phyloP scores from a whole-genome alignment of 2,329 filamentous ascomycete species.

The Cordyceps cicadae region DNA sequence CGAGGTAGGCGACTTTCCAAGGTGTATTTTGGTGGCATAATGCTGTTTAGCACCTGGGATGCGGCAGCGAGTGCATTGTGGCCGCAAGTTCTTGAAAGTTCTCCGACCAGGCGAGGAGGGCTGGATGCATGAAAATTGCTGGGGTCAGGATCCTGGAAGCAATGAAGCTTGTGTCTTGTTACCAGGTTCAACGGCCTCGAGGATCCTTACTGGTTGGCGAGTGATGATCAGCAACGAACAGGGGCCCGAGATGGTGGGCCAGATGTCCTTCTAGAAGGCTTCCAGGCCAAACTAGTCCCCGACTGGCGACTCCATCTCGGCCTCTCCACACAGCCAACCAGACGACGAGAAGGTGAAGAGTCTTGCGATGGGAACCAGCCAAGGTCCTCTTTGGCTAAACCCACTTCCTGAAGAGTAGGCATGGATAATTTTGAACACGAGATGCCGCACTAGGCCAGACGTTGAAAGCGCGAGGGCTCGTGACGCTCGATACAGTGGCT shows the following conservation, averaged over 20 bases:
- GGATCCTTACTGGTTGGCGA: background rate
- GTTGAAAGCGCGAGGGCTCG: background rate
- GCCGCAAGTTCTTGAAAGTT: background rate
- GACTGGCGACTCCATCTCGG: slow-evolving; percentile 18
- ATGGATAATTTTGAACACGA: background rate
- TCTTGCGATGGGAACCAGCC: slow-evolving; percentile 1
- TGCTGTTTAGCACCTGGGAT: background rate
- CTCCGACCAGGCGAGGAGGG: background rate
- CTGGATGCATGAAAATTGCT: slow-evolving; percentile 1
- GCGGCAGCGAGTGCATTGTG: background rate
- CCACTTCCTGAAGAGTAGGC: background rate
- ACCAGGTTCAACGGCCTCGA: background rate
- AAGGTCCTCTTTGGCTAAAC: background rate
- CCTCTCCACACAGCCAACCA: slow-evolving; percentile 22
- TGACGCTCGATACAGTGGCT: background rate
- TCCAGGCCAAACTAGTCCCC: slow-evolving; percentile 24
- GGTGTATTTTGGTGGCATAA: background rate
- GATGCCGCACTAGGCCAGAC: background rate
- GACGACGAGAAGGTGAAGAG: slow-evolving; percentile 10
- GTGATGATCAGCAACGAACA: background rate
- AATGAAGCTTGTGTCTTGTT: background rate
- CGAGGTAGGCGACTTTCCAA: too few relatives aligned
- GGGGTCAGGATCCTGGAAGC: background rate
- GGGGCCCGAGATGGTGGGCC: slow-evolving; percentile 7
- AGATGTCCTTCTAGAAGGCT: slow-evolving; percentile 29